Evolutionary conservation across 768 basidiomycete genomes (phyloP).

Genomic region (Porphyrellus cyaneotinctus): DNA sequence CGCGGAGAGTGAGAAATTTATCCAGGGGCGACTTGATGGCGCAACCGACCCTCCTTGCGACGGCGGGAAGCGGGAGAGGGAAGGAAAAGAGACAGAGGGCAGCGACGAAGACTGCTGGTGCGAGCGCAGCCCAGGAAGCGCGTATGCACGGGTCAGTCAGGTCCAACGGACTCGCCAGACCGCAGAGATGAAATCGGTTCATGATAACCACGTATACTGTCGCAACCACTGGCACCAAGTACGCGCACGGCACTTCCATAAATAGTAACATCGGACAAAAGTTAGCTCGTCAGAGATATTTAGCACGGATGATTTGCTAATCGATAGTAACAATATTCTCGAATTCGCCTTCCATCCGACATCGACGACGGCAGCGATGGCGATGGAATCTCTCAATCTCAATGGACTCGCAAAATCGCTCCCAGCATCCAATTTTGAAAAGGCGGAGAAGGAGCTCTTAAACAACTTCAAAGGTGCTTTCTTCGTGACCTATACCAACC

Average conservation of each 20-base stretch:
- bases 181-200: slow-evolving; percentile 13
- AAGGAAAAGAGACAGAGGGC: slow-evolving; percentile 38
- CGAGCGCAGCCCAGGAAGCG: slow-evolving; percentile 46
- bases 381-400: slow-evolving; percentile 75
- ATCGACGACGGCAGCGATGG: slow-evolving; percentile 11
- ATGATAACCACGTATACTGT: slow-evolving; percentile 7
- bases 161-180: slow-evolving; percentile 29
- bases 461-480: slow-evolving; percentile 75
- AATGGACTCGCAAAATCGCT: slow-evolving; percentile 75
- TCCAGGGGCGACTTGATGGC: slow-evolving; percentile 30
- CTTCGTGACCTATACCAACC: neutral
- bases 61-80: slow-evolving; percentile 23
- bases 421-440: slow-evolving; percentile 62
- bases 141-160: slow-evolving; percentile 46
- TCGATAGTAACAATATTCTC: neutral
- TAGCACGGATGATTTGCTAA: slow-evolving; percentile 6
- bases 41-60: slow-evolving; percentile 14
- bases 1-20: slow-evolving; percentile 46
- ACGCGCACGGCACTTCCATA: too few relatives aligned
- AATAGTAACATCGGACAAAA: too few relatives aligned
- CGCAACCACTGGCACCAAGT: too few relatives aligned
- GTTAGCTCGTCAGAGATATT: too few relatives aligned
- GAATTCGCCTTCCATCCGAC: too few relatives aligned
- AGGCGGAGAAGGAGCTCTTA: slow-evolving; percentile 75
- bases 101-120: slow-evolving; percentile 46